phyloP scores from a whole-genome alignment of 2,329 filamentous ascomycete species.

The Zymoseptoria passerinii region DNA sequence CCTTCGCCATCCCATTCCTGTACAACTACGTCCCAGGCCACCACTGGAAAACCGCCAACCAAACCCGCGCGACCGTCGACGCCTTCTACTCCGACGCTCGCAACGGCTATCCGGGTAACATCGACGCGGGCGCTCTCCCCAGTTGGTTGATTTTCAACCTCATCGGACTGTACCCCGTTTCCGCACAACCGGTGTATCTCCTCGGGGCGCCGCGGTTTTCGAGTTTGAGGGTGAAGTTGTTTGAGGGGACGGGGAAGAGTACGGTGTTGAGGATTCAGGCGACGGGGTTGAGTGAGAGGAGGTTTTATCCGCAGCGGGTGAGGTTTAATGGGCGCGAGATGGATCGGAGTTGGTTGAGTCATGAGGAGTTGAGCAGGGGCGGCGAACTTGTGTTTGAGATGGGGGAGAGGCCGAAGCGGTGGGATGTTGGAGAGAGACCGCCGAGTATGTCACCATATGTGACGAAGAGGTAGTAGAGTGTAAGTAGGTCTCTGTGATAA shows the following conservation, averaged over 20 bases:
- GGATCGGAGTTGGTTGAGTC: constrained; percentile 14
- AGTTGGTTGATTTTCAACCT: constrained; percentile 46
- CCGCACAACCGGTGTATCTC: constrained; percentile 42
- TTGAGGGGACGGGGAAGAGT: constrained; percentile 8
- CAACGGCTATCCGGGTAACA: constrained; percentile 40
- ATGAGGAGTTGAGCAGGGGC: constrained; percentile 11
- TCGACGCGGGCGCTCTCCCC: constrained; percentile 41
- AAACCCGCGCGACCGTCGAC: constrained; percentile 31
- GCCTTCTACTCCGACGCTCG: constrained; percentile 35
- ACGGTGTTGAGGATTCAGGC: constrained; percentile 10
- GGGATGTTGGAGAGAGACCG: constrained; percentile 17
- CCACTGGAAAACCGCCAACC: constrained; percentile 32
- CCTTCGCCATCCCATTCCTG: constrained; percentile 34
- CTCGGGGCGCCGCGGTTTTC: constrained; percentile 40
- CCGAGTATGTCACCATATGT: constrained; percentile 7
- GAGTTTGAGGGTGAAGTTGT: constrained; percentile 8
- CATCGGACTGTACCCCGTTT: constrained; percentile 42
- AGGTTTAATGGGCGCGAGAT: constrained; percentile 10
- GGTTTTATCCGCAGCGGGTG: constrained; percentile 13
- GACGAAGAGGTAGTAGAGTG: too few species aligned
- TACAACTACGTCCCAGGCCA: constrained; percentile 31
- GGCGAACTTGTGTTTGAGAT: constrained; percentile 15
- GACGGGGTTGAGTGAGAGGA: constrained; percentile 5
- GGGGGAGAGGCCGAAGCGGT: constrained; percentile 8
- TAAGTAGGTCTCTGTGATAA: too few species aligned